These are phyloP conservation scores for Metschnikowia chrysomelidarum DNA, from an alignment of 805 yeast genomes.

Conservation along the genomic window DNA sequence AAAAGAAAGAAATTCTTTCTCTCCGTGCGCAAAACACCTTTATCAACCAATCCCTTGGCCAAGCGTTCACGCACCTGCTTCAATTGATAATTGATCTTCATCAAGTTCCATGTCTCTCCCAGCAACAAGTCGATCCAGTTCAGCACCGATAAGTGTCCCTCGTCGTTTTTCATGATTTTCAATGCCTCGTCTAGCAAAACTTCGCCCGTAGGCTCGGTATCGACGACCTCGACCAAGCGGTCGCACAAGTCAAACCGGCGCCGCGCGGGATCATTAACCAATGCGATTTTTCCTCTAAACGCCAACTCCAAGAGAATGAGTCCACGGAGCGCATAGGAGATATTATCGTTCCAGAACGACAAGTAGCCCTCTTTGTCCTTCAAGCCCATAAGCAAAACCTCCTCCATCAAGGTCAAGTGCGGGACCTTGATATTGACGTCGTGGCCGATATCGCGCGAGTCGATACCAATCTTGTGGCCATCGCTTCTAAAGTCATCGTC, in stretches of 20 bases:
- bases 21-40: slow-evolving; percentile 94
- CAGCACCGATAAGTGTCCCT: slow-evolving; percentile 70
- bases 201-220: slow-evolving; percentile 88
- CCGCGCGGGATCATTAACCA: slow-evolving; percentile 90
- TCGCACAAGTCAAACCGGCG: slow-evolving; percentile 86
- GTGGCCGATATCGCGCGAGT: slow-evolving; percentile 62
- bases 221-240: slow-evolving; percentile 82
- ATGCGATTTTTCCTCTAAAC: slow-evolving; percentile 80
- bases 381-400: slow-evolving; percentile 86
- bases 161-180: slow-evolving; percentile 83
- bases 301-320: slow-evolving; percentile 91
- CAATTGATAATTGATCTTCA: slow-evolving; percentile 91
- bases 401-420: slow-evolving; percentile 90
- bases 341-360: slow-evolving; percentile 97
- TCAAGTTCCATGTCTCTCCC: slow-evolving; percentile 96
- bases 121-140: slow-evolving; percentile 92
- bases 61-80: slow-evolving; percentile 96
- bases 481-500: slow-evolving; percentile 14
- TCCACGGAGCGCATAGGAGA: slow-evolving; percentile 93
- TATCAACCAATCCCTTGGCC: slow-evolving; percentile 95
- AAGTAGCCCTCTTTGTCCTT: slow-evolving; percentile 95
- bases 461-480: slow-evolving; percentile 74
- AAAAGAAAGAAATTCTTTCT: slow-evolving; percentile 90
- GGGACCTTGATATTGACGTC: slow-evolving; percentile 51
- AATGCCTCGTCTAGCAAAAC: slow-evolving; percentile 91